A percentile compares a stretch with the other conserved stretches of the same genome.
phyloP scores from a whole-genome alignment of 169 alveolate species.

The Plasmodium inui region DNA sequence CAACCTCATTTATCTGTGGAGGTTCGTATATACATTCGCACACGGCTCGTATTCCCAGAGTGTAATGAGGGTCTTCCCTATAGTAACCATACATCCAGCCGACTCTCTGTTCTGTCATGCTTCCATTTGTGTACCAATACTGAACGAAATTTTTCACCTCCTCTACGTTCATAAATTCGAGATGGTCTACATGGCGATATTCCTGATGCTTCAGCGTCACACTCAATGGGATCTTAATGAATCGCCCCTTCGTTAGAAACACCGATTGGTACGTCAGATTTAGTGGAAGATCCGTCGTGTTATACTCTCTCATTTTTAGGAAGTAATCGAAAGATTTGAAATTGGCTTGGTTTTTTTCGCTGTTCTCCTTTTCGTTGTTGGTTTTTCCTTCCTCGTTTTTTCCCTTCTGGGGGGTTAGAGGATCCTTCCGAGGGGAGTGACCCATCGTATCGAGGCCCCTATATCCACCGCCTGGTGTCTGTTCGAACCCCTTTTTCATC shows the following conservation, averaged over 20 bases:
- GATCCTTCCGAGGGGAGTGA: neutral
- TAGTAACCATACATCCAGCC: slow-evolving; percentile 99
- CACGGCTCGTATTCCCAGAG: slow-evolving; percentile 97
- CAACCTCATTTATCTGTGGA: slow-evolving; percentile 91
- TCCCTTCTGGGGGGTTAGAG: neutral
- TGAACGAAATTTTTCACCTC: slow-evolving; percentile 94
- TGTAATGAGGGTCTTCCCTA: slow-evolving; percentile 96
- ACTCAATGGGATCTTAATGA: slow-evolving; percentile 93
- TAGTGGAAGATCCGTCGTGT: slow-evolving; percentile 86
- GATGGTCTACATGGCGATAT: slow-evolving; percentile 98
- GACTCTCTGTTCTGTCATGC: slow-evolving; percentile 93
- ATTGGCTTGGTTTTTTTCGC: slow-evolving; percentile 67
- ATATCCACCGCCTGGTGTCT: neutral
- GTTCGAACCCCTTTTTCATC: neutral
- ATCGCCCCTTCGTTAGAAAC: slow-evolving; percentile 14
- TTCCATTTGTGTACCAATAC: slow-evolving; percentile 92
- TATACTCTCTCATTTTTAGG: slow-evolving; percentile 83
- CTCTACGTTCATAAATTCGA: slow-evolving; percentile 96
- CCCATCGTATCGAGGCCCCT: neutral
- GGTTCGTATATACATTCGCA: slow-evolving; percentile 98
- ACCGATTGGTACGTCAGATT: slow-evolving; percentile 18
- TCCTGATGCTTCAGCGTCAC: slow-evolving; percentile 95
- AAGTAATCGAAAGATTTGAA: slow-evolving; percentile 90
- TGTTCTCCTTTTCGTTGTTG: neutral
- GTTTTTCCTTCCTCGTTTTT: neutral